Evolutionary conservation across 2,329 filamentous ascomycete species (phyloP).

Genomic region (Aspergillus phoenicis): DNA sequence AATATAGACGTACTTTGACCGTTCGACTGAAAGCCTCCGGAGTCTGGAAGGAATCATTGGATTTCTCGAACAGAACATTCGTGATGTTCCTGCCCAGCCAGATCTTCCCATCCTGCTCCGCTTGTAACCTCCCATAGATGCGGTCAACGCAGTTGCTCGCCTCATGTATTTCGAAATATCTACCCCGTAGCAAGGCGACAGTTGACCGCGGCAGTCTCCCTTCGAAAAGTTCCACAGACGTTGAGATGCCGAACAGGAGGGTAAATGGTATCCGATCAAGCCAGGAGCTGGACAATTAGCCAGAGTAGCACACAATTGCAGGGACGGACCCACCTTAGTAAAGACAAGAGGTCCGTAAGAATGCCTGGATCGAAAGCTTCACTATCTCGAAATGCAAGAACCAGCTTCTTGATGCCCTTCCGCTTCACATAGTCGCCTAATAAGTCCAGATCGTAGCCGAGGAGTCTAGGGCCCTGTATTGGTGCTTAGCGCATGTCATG

Average conservation of each 20-base stretch:
- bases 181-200: constrained; percentile 55
- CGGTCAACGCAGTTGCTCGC: constrained; percentile 51
- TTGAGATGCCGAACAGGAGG: constrained; percentile 63
- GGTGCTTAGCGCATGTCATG: neutral
- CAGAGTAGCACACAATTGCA: constrained; percentile 13
- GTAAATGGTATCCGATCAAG: constrained; percentile 63
- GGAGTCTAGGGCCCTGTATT: constrained; percentile 42
- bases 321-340: constrained; percentile 47
- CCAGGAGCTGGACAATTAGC: constrained; percentile 54
- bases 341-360: constrained; percentile 48
- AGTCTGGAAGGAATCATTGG: constrained; percentile 63
- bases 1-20: constrained; percentile 46
- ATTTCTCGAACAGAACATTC: constrained; percentile 55
- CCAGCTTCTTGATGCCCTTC: constrained; percentile 40
- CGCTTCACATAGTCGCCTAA: constrained; percentile 46
- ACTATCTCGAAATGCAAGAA: constrained; percentile 50
- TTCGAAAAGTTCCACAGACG: constrained; percentile 64
- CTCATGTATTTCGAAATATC: constrained; percentile 56
- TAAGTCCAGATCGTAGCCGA: constrained; percentile 51
- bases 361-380: constrained; percentile 51
- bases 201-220: constrained; percentile 57
- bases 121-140: constrained; percentile 45
- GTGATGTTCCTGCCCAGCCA: constrained; percentile 59
- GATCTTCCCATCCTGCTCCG: constrained; percentile 39
- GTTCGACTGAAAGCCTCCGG: constrained; percentile 57